Evolutionary conservation across 73 alveolate genomes (phyloP).

Genomic region (Tetrahymena elliotti): DNA sequence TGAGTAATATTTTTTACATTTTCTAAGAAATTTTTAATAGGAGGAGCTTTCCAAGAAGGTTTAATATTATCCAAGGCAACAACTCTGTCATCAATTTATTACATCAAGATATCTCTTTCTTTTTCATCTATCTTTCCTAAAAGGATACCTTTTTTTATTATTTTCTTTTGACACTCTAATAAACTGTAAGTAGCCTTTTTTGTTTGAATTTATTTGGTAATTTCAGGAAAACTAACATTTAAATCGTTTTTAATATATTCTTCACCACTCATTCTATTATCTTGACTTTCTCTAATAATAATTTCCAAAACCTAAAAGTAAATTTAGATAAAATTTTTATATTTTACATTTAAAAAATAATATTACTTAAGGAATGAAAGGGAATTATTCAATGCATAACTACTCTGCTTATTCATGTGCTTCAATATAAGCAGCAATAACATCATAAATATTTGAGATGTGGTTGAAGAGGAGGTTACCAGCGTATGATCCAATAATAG

Average conservation of each 20-base stretch:
- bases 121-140: slow-evolving; percentile 21
- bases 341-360: too few species aligned
- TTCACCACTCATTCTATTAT: slow-evolving; percentile 34
- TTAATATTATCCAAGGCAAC: slow-evolving; percentile 3
- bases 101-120: slow-evolving; percentile 4
- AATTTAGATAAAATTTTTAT: neutral
- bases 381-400: neutral
- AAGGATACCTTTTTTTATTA: neutral
- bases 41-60: slow-evolving; percentile 29
- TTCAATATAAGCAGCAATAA: slow-evolving; percentile 19
- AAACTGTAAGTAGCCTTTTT: slow-evolving; percentile 27
- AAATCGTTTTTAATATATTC: slow-evolving; percentile 24
- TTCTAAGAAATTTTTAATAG: neutral
- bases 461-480: slow-evolving; percentile 25
- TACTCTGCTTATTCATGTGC: slow-evolving; percentile 25
- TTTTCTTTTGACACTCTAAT: slow-evolving; percentile 12
- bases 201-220: slow-evolving; percentile 12
- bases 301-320: neutral
- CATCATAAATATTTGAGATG: slow-evolving; percentile 32
- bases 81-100: slow-evolving; percentile 18
- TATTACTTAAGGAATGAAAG: neutral
- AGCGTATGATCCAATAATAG: slow-evolving; percentile 14
- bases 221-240: slow-evolving; percentile 28
- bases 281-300: slow-evolving; percentile 15
- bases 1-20: too few species aligned